Percentiles rank a stretch among this genome's conserved stretches.
Evolutionary conservation across 148 eudicot species (phyloP).

Genomic region (Drosera capensis): DNA sequence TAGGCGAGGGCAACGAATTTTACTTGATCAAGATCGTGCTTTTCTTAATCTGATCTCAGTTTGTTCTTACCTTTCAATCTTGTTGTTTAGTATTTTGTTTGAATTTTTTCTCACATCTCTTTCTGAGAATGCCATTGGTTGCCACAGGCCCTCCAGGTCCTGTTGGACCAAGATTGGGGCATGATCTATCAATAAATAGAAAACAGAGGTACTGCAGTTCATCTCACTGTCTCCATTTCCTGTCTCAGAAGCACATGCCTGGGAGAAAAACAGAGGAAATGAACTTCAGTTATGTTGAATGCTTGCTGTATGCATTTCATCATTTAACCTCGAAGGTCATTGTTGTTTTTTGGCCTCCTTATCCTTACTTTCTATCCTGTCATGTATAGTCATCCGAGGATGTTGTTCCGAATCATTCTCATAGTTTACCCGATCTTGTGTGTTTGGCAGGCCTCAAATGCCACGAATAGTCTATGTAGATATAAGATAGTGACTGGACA

Average conservation of each 20-base stretch:
- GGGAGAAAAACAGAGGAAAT: conserved; percentile 67
- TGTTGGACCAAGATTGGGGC: no score
- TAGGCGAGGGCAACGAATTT: no score
- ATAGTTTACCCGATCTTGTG: conserved; percentile 4
- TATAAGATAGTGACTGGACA: conserved; percentile 94
- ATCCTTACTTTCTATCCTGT: no score
- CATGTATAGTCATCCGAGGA: no score
- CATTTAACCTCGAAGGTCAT: conserved; percentile 76
- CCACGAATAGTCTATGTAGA: conserved; percentile 80
- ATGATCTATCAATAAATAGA: no score
- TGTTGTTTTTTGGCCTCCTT: conserved; percentile 5
- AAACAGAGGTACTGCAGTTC: no score
- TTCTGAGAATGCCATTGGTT: no score
- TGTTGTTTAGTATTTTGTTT: no score
- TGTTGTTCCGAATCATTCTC: neutral
- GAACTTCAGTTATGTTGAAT: conserved; percentile 76
- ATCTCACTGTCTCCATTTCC: neutral
- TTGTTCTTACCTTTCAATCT: neutral
- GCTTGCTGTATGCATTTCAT: conserved; percentile 76
- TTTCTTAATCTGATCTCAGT: no score
- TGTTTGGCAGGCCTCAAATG: conserved; percentile 71
- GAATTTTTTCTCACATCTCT: no score
- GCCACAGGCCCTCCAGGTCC: no score
- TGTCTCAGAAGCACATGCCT: conserved; percentile 74
- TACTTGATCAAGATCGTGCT: no score